phyloP scores from a whole-genome alignment of 768 basidiomycete species.

The Amanita polypyramis region DNA sequence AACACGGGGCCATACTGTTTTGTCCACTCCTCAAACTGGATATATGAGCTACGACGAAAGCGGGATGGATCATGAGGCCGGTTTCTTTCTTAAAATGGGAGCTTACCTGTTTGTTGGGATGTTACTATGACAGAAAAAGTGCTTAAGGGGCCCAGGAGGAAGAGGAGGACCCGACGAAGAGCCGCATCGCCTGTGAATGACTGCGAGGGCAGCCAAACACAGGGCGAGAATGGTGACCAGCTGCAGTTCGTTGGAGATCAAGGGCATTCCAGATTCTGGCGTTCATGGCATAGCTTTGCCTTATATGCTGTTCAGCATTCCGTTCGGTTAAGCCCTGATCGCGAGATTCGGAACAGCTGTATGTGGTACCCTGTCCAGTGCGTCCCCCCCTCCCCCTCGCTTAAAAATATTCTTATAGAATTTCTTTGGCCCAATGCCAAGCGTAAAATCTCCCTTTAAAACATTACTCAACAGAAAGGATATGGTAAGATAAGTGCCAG shows the following conservation, averaged over 20 bases:
- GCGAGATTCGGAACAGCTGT: too few species aligned
- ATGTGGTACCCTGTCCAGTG: too few species aligned
- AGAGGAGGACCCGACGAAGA: neutral
- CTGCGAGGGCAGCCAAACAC: neutral
- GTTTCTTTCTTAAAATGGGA: too few species aligned
- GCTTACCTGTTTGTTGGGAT: neutral
- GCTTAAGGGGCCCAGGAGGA: neutral
- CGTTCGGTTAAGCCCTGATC: neutral
- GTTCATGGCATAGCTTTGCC: neutral
- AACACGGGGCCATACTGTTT: conserved; percentile 54
- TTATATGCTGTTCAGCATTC: neutral
- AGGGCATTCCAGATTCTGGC: neutral
- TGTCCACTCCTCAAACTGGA: conserved; percentile 47
- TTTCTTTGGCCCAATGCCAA: too few species aligned
- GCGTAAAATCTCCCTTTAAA: too few species aligned
- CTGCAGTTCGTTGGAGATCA: neutral
- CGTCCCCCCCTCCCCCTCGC: too few species aligned
- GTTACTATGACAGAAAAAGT: neutral
- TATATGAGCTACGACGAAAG: conserved; percentile 25
- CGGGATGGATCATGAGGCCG: neutral
- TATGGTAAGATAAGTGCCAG: too few species aligned
- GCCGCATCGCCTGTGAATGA: neutral
- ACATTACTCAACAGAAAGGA: too few species aligned
- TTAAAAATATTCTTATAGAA: too few species aligned
- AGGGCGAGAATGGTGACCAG: neutral